Percentiles rank a stretch among this genome's conserved stretches.
phyloP scores from a whole-genome alignment of 1,284 basidiomycete species.

The Pseudozyma sp. region DNA sequence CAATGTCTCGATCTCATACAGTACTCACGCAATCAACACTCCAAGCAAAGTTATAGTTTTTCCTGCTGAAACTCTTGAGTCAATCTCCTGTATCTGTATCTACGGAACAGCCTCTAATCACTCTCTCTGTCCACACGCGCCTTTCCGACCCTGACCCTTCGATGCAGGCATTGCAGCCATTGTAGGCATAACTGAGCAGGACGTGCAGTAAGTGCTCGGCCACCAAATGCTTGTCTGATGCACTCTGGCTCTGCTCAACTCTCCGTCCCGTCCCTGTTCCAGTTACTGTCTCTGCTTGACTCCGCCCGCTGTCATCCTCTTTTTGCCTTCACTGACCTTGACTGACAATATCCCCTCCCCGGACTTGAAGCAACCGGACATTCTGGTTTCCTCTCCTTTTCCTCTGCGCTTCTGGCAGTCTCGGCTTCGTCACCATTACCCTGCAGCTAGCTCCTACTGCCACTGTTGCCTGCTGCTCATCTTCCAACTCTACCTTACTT shows the following conservation, averaged over 20 bases:
- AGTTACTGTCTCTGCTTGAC: not conserved
- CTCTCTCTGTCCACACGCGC: slow-evolving; percentile 4
- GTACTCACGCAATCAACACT: too few species aligned
- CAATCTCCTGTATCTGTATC: too few species aligned
- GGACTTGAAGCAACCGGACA: slow-evolving; percentile 28
- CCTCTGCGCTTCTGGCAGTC: not conserved
- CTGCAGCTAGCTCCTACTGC: not conserved
- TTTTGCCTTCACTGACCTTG: not conserved
- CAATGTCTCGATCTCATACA: too few species aligned
- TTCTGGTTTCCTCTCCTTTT: not conserved
- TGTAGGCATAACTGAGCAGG: too few species aligned
- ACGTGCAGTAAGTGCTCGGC: not conserved
- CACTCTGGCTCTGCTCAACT: slow-evolving; percentile 1
- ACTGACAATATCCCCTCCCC: slow-evolving; percentile 10
- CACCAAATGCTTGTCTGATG: slow-evolving; percentile 1
- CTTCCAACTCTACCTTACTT: slow-evolving; percentile 1
- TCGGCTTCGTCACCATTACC: not conserved
- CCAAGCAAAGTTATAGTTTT: too few species aligned
- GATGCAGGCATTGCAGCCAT: not conserved
- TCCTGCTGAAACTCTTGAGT: too few species aligned
- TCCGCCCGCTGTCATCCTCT: not conserved
- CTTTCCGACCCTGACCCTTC: slow-evolving; percentile 1
- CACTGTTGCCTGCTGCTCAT: not conserved
- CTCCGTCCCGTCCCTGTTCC: slow-evolving; percentile 7
- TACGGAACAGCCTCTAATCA: too few species aligned